phyloP scores from a whole-genome alignment of 1,284 basidiomycete species.

The Takashimella tepidaria region DNA sequence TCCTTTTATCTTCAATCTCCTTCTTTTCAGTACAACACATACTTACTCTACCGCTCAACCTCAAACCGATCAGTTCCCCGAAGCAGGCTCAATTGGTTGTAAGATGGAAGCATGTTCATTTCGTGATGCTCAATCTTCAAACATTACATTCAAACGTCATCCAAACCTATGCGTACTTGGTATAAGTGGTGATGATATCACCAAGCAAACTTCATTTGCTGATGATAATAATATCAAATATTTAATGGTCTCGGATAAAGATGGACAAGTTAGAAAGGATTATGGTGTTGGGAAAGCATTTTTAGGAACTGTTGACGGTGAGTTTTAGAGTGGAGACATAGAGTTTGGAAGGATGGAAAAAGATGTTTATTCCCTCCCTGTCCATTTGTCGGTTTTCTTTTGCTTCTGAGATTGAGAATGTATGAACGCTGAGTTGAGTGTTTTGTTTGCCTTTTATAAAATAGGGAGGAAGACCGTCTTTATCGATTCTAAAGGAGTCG shows the following conservation, averaged over 20 bases:
- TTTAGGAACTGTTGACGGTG: conserved; percentile 57
- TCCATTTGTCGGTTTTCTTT: too few species aligned
- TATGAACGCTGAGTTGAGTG: neutral
- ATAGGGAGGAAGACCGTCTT: conserved; percentile 65
- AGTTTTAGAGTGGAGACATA: conserved; percentile 2
- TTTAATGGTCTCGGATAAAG: conserved; percentile 65
- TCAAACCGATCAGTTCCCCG: conserved; percentile 23
- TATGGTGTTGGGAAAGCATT: conserved; percentile 62
- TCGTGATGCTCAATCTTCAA: conserved; percentile 64
- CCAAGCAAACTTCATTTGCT: conserved; percentile 66
- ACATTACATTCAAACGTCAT: conserved; percentile 60
- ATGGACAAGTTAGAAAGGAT: conserved; percentile 58
- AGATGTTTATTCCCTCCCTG: too few species aligned
- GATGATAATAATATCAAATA: conserved; percentile 68
- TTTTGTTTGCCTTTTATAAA: neutral
- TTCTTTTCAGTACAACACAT: too few species aligned
- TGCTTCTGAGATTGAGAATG: too few species aligned
- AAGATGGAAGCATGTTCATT: conserved; percentile 73
- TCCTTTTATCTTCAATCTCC: too few species aligned
- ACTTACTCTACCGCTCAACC: too few species aligned
- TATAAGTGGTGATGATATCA: conserved; percentile 59
- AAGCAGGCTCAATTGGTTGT: conserved; percentile 61
- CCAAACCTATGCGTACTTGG: conserved; percentile 61
- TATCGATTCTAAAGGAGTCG: conserved; percentile 62
- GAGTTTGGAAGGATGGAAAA: neutral